These are phyloP conservation scores for Termitomyces sp. DNA, from an alignment of 768 basidiomycete species.

Conservation along the genomic window DNA sequence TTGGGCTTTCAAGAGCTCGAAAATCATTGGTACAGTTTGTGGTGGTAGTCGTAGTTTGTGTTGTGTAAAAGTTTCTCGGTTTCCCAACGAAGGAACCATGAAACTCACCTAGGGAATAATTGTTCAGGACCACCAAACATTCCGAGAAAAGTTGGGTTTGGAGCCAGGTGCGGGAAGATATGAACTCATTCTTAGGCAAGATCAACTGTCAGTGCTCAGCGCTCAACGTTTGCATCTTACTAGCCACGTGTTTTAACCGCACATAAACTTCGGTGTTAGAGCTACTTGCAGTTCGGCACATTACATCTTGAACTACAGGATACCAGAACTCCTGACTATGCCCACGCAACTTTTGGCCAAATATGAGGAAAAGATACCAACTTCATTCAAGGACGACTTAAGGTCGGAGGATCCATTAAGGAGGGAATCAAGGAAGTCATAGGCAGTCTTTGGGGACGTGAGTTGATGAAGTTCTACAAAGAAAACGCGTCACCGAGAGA, in stretches of 20 bases:
- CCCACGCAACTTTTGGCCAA: constrained; percentile 66
- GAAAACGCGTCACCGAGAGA: background rate
- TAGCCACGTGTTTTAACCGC: background rate
- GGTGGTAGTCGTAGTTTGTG: constrained; percentile 19
- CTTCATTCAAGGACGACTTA: constrained; percentile 46
- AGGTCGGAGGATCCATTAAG: constrained; percentile 44
- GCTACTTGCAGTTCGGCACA: background rate
- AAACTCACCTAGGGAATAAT: constrained; percentile 2
- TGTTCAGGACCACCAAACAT: constrained; percentile 17
- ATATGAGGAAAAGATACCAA: constrained; percentile 52
- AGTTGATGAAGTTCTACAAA: constrained; percentile 71
- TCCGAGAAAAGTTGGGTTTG: constrained; percentile 24
- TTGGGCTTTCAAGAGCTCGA: constrained; percentile 23
- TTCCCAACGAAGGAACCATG: background rate
- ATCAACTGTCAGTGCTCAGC: too few relatives aligned
- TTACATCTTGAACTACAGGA: constrained; percentile 27
- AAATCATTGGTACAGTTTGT: constrained; percentile 26
- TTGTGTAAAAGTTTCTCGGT: background rate
- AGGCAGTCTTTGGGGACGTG: constrained; percentile 66
- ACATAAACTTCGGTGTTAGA: background rate
- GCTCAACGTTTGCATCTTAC: too few relatives aligned
- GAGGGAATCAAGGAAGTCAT: constrained; percentile 60
- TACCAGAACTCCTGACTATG: constrained; percentile 63
- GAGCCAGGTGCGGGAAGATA: constrained; percentile 7
- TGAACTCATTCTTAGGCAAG: background rate